phyloP scores from a whole-genome alignment of 441 rosid species.

The Corymbia calophylla region DNA sequence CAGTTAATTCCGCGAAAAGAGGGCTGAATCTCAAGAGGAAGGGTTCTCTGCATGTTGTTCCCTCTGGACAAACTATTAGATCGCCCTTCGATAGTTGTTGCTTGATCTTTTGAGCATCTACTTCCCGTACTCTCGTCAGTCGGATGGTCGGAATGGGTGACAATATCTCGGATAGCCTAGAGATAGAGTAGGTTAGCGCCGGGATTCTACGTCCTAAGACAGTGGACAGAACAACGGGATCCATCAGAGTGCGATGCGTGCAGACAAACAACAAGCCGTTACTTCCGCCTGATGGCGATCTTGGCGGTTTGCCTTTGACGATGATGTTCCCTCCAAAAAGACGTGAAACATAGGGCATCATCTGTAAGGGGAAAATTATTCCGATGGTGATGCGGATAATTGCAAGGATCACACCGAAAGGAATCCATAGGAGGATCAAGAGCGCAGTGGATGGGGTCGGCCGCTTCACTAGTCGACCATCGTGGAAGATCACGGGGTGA shows the following conservation, averaged over 20 bases:
- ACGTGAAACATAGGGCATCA: constrained; percentile 48
- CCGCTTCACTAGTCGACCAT: constrained; percentile 80
- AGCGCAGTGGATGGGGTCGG: constrained; percentile 73
- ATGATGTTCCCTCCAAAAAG: constrained; percentile 53
- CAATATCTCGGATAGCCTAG: constrained; percentile 67
- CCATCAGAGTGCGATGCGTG: constrained; percentile 91
- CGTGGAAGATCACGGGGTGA: constrained; percentile 83
- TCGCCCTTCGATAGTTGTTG: constrained; percentile 51
- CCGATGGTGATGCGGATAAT: constrained; percentile 38
- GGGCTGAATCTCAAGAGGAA: constrained; percentile 78
- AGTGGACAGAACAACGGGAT: constrained; percentile 71
- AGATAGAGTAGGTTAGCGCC: constrained; percentile 84
- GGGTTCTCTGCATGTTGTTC: constrained; percentile 95
- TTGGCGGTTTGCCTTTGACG: constrained; percentile 79
- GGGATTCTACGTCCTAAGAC: constrained; percentile 65
- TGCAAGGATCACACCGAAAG: constrained; percentile 66
- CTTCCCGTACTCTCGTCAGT: constrained; percentile 60
- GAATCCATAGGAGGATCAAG: constrained; percentile 77
- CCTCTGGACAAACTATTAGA: constrained; percentile 80
- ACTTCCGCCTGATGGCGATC: constrained; percentile 23
- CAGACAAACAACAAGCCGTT: constrained; percentile 76
- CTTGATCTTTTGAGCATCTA: constrained; percentile 65
- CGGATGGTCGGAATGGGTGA: constrained; percentile 86
- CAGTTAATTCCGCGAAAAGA: constrained; percentile 79
- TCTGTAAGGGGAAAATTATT: constrained; percentile 52